Conservation (phyloP, 2,329 filamentous ascomycete genomes). For the Fusarium sp. region DNA sequence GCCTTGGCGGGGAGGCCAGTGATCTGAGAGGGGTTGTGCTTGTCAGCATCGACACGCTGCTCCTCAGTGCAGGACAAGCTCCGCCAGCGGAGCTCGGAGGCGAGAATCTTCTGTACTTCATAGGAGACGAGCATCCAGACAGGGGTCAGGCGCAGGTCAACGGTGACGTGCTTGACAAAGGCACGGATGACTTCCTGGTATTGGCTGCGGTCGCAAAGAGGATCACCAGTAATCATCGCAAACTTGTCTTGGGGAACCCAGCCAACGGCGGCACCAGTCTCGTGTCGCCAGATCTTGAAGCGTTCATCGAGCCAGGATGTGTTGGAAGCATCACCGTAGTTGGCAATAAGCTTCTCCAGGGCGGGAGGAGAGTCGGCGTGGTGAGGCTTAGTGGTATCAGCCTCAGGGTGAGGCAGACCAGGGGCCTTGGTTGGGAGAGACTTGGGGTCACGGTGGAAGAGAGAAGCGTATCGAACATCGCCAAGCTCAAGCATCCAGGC, state of each 20-base stretch:
- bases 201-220: conserved; percentile 83
- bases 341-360: conserved; percentile 89
- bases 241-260: conserved; percentile 83
- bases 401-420: conserved; percentile 85
- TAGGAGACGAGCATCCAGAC: conserved; percentile 90
- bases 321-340: conserved; percentile 94
- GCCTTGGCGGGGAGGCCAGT: conserved; percentile 76
- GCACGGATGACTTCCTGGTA: conserved; percentile 78
- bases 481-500: conserved; percentile 88
- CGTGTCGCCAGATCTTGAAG: conserved; percentile 88
- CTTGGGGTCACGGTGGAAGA: conserved; percentile 90
- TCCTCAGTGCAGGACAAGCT: conserved; percentile 90
- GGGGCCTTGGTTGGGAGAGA: conserved; percentile 77
- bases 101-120: conserved; percentile 83
- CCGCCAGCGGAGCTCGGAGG: conserved; percentile 84
- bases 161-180: conserved; percentile 81
- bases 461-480: conserved; percentile 87
- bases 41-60: conserved; percentile 84
- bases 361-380: conserved; percentile 72
- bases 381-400: conserved; percentile 73
- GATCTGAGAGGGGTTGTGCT: conserved; percentile 61
- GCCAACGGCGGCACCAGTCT: conserved; percentile 85
- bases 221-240: conserved; percentile 87
- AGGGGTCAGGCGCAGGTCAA: conserved; percentile 77
- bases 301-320: conserved; percentile 93